These are phyloP conservation scores for Claviceps africana DNA, from an alignment of 2,329 filamentous ascomycete genomes.

Conservation along the genomic window DNA sequence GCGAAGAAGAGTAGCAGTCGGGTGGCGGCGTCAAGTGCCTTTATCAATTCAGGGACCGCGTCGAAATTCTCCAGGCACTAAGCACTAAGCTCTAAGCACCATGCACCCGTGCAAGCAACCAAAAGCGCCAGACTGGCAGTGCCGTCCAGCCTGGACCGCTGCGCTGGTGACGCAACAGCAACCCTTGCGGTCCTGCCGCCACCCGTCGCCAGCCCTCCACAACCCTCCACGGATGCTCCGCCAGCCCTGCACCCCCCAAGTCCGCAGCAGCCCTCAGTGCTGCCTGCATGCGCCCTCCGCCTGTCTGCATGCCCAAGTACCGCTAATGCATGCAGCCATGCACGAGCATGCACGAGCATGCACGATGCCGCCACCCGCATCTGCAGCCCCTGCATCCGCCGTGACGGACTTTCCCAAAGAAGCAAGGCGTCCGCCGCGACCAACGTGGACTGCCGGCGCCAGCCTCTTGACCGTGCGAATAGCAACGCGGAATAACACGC, in stretches of 20 bases:
- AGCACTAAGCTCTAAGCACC: too few relatives aligned
- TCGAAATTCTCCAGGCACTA: background rate
- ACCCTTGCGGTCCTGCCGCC: background rate
- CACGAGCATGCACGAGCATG: too few relatives aligned
- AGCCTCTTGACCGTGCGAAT: background rate
- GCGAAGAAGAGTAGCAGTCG: too few relatives aligned
- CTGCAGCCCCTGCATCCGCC: conserved; percentile 5
- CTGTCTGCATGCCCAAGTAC: background rate
- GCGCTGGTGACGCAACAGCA: background rate
- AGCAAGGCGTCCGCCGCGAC: background rate
- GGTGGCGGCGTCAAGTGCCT: background rate
- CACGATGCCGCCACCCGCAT: conserved; percentile 7
- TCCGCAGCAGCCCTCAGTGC: conserved; percentile 7
- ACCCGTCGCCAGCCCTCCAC: too few relatives aligned
- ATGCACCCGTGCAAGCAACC: too few relatives aligned
- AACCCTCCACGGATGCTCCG: background rate
- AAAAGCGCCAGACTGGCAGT: too few relatives aligned
- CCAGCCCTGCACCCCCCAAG: too few relatives aligned
- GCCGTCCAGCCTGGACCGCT: too few relatives aligned
- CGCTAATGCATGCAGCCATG: conserved; percentile 3
- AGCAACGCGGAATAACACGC: too few relatives aligned
- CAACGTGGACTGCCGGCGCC: background rate
- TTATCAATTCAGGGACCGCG: background rate
- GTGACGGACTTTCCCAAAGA: conserved; percentile 11
- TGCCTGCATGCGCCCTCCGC: conserved; percentile 4